A percentile compares a stretch with the other conserved stretches of the same genome.
Conservation (phyloP, 768 basidiomycete genomes). For the Amanita rimosa region DNA sequence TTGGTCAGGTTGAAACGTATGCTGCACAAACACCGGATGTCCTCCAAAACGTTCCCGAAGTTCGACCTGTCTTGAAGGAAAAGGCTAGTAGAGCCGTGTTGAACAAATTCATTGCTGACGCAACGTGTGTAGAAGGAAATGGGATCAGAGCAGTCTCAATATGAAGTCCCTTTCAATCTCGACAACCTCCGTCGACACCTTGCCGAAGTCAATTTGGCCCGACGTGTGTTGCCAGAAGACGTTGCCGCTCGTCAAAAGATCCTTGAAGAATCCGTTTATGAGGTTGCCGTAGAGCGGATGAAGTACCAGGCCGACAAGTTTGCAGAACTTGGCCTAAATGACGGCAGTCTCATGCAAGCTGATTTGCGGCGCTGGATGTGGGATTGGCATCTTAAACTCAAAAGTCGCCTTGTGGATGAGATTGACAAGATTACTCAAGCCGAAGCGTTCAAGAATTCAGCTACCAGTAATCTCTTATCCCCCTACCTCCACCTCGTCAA, state of each 20-base stretch:
- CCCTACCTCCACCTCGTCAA: conserved; percentile 72
- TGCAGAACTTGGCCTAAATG: conserved; percentile 43
- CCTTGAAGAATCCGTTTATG: conserved; percentile 79
- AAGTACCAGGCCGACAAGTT: conserved; percentile 51
- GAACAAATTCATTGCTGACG: neutral
- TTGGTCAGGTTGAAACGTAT: conserved; percentile 42
- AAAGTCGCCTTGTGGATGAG: conserved; percentile 35
- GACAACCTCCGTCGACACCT: conserved; percentile 61
- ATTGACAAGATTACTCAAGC: conserved; percentile 30
- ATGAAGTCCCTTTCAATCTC: conserved; percentile 65
- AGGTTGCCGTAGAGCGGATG: conserved; percentile 65
- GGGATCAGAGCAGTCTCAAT: conserved; percentile 8
- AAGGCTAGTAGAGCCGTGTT: conserved; percentile 19
- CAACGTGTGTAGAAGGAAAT: neutral
- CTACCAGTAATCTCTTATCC: conserved; percentile 21
- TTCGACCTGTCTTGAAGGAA: conserved; percentile 40
- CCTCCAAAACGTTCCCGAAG: conserved; percentile 46
- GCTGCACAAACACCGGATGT: conserved; percentile 29
- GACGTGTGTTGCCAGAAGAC: conserved; percentile 54
- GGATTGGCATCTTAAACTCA: conserved; percentile 68
- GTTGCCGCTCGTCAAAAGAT: conserved; percentile 66
- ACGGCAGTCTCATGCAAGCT: conserved; percentile 28
- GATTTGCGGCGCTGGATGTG: conserved; percentile 76
- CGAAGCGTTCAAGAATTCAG: conserved; percentile 16
- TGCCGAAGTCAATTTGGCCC: conserved; percentile 47